A percentile compares a stretch with the other conserved stretches of the same genome.
phyloP scores from a whole-genome alignment of 2,329 filamentous ascomycete species.

The Gliomastix tumulicola region DNA sequence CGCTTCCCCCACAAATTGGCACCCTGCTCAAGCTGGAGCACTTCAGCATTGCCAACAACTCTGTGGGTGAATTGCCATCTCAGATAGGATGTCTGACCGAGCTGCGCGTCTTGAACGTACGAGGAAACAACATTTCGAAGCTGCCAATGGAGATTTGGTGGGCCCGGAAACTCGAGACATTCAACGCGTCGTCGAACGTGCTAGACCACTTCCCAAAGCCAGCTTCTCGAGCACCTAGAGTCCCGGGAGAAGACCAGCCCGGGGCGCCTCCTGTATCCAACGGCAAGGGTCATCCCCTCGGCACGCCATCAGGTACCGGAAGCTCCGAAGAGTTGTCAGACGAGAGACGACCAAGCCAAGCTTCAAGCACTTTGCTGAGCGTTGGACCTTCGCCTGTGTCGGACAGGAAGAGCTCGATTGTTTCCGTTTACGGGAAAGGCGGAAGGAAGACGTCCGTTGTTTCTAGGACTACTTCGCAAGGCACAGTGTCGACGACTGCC shows the following conservation, averaged over 20 bases:
- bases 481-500: conserved; percentile 17
- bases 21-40: conserved; percentile 78
- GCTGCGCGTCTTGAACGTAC: conserved; percentile 76
- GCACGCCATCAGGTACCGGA: conserved; percentile 49
- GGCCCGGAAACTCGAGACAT: conserved; percentile 79
- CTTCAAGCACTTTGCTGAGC: conserved; percentile 68
- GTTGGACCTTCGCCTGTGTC: conserved; percentile 65
- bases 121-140: conserved; percentile 87
- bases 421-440: conserved; percentile 71
- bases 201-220: conserved; percentile 87
- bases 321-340: conserved; percentile 73
- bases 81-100: conserved; percentile 86
- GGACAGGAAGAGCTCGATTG: conserved; percentile 76
- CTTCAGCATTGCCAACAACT: conserved; percentile 91
- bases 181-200: conserved; percentile 94
- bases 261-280: conserved; percentile 24
- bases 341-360: conserved; percentile 73
- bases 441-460: conserved; percentile 81
- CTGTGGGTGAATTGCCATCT: conserved; percentile 72
- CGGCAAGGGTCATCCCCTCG: conserved; percentile 30
- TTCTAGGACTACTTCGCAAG: conserved; percentile 51
- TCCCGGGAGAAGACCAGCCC: conserved; percentile 41
- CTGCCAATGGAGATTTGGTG: conserved; percentile 95
- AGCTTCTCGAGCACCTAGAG: conserved; percentile 59
- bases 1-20: conserved; percentile 78